Percentiles rank a stretch among this genome's conserved stretches.
Evolutionary conservation across 805 yeast species (phyloP).

Genomic region (Saccharomycopsis capsularis): DNA sequence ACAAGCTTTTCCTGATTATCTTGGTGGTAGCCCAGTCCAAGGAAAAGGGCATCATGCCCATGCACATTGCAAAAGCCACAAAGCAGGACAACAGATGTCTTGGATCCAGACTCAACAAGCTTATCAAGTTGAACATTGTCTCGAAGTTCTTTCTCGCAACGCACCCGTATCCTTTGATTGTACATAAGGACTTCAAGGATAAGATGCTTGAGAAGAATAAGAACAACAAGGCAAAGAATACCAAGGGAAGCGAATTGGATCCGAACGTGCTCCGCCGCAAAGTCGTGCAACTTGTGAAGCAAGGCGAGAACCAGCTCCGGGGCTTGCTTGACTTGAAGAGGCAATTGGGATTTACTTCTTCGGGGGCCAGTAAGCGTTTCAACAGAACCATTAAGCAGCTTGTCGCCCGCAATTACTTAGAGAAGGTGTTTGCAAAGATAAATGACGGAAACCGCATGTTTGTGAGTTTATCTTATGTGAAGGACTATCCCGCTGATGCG

Average conservation of each 20-base stretch:
- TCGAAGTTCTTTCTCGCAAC: neutral
- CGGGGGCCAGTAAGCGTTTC: neutral
- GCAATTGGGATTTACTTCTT: neutral
- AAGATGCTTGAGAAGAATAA: neutral
- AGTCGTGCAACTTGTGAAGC: neutral
- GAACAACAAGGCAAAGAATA: neutral
- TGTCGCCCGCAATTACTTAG: neutral
- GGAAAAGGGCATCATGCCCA: neutral
- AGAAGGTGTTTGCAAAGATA: conserved; percentile 1
- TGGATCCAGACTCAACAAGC: conserved; percentile 1
- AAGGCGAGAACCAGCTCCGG: neutral
- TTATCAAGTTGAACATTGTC: neutral
- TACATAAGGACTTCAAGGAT: neutral
- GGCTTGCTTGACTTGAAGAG: neutral
- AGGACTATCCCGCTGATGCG: neutral
- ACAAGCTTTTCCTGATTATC: neutral
- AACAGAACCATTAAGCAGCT: neutral
- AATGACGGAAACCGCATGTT: neutral
- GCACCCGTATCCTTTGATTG: neutral
- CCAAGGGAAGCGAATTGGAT: neutral
- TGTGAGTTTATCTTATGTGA: neutral
- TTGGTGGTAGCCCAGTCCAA: conserved; percentile 5
- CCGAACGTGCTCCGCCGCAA: neutral
- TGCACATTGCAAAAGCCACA: neutral
- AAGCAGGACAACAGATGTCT: conserved; percentile 9